Base-by-base conservation (phyloP, 345 rosid genomes). In the Dipteronia dyeriana region DNA sequence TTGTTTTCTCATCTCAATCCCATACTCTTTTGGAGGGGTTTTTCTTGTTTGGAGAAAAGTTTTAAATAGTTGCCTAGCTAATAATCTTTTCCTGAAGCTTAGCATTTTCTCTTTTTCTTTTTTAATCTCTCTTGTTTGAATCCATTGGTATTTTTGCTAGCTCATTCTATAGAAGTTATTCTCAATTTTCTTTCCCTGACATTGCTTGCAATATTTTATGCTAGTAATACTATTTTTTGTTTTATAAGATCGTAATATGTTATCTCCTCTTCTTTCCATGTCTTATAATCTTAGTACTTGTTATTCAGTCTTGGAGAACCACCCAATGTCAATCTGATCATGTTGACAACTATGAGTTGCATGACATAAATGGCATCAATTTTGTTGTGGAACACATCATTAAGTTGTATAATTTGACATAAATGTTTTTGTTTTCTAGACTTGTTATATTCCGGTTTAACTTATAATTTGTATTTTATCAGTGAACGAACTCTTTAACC, bases 361-460 rank as follows among this genome's bases (percentile, higher is more conserved):
- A 70, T 63, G 29, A 23, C 31, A 16, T 41, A 23, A 74, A 57
- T 74, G n/a, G 60, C 60, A 61, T 25, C 25, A 9, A 13, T 45
- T 26, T 62, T 13, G 69, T 25, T 45, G 57, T 6, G 22, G 41
- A 59, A 19, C 6, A 39, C 31, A 20, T 61, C 38, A 23, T 25
- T 19, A 17, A 25, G 69, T 62, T 63, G 57, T 63, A 63, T 43
- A 64, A 29, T 60, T 22, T 20, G 41, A 41, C 17, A 22, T 22
- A 34, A 56, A 38, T 34, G 22, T n/a, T 57, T 34, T 57, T 72
- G 53, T 61, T 60, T 61, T 61, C 56, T 19, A 20, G 8, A 53
- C n/a, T 56, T 41, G 43, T 75, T 64, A 49, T 75, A 49, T 75
- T 49, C 31, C 26, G 31, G 10, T 63, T 57, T n/a, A 49, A 47